Evolutionary conservation across 257 asterid species (phyloP), one percentile per base, ranked within the genome.

Genomic region (Euphrasia confusa): DNA sequence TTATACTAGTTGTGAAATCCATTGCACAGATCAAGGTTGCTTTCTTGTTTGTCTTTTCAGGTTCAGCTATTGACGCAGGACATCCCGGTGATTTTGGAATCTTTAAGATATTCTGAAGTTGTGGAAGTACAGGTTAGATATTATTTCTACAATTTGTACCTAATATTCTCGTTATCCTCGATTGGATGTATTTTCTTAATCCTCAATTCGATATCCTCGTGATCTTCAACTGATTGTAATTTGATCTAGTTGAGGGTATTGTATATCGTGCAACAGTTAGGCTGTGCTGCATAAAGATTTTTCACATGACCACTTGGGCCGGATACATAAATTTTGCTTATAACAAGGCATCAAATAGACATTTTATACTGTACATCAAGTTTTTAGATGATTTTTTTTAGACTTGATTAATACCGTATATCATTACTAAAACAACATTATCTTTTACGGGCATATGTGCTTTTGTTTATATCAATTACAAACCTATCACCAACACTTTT

Each of bases 91-190:
- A 90, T 90, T 72, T 66, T 83, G 82, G 87, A 84, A 60, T 76
- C 94, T 17, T 60, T 90, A 78, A 79, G 79, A 73, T 47, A 67
- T 68, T 87, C 97, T 18, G 32, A 70, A 2, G 60, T 81, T 42
- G 84, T 90, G 58, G 95, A 90, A 83, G 75, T 90, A 35, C 88
- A 87, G 95, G 97, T 83, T 10, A 77, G 68, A 66, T 30, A 35
- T 55, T n/a, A 15, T 24, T 45, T 54, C 9, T 56, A 26, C 32
- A 37, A 27, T 58, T 13, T 33, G 4, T 21, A 17, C 54, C 52
- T 49, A 48, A 21, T 50, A 58, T 33, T 66, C 13, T 28, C 21
- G 24, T 12, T 35, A 17, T 49, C 54, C 5, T 49, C 55, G 14
- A 5, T 17, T 49, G 2, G 17, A 13, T 49, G 21, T 1, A 14